A percentile compares a stretch with the other conserved stretches of the same genome.
Conservation (phyloP, 192 early-diverging fungal species). For the Coemansia sp. region DNA sequence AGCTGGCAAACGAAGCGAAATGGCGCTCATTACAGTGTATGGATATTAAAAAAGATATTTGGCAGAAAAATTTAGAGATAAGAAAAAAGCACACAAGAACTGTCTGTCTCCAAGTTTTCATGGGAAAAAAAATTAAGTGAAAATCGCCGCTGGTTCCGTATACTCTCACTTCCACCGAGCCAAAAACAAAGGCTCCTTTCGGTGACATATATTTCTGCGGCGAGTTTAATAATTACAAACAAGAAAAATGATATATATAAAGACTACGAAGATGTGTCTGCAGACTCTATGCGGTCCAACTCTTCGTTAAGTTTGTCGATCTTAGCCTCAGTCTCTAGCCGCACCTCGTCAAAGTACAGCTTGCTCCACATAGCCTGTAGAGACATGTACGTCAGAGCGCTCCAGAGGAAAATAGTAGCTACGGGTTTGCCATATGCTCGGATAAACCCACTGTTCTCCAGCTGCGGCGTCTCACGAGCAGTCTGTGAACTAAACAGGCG, state of each 20-base stretch:
- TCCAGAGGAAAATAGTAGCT: conserved; percentile 49
- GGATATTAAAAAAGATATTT: background rate
- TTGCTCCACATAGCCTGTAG: conserved; percentile 50
- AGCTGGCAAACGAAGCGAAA: background rate
- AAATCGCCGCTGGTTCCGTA: background rate
- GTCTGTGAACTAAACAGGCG: background rate
- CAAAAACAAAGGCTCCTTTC: background rate
- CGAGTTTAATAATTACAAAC: background rate
- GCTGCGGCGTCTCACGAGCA: conserved; percentile 9
- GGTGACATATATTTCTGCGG: background rate
- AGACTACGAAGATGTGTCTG: background rate
- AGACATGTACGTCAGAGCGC: conserved; percentile 43
- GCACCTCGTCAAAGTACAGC: conserved; percentile 46
- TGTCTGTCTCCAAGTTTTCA: background rate
- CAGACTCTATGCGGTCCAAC: conserved; percentile 16
- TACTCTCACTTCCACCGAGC: background rate
- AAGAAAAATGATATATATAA: background rate
- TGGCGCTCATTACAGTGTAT: background rate
- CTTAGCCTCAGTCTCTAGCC: conserved; percentile 47
- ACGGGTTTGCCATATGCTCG: conserved; percentile 47
- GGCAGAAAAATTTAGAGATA: background rate
- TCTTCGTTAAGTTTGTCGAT: conserved; percentile 36
- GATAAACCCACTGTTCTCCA: conserved; percentile 38
- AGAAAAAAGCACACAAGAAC: background rate
- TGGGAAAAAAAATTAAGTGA: background rate